These are phyloP conservation scores for Punctularia strigosozonata DNA, from an alignment of 768 basidiomycete genomes.

Conservation along the genomic window DNA sequence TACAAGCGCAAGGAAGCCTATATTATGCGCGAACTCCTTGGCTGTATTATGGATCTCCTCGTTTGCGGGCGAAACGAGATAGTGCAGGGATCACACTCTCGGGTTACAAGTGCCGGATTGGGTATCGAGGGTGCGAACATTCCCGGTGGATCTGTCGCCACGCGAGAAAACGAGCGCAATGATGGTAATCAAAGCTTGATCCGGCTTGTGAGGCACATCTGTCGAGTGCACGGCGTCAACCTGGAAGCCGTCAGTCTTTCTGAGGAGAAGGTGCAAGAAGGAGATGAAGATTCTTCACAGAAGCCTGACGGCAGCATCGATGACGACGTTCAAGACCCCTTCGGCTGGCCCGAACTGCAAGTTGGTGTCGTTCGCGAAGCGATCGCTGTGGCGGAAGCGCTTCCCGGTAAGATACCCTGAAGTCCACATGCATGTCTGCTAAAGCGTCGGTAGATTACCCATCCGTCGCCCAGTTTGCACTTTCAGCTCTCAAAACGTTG, in stretches of 20 bases:
- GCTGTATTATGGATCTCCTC: conserved; percentile 72
- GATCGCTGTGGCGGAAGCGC: conserved; percentile 78
- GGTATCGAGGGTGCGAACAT: conserved; percentile 35
- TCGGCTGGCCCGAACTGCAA: conserved; percentile 94
- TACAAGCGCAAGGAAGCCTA: conserved; percentile 85
- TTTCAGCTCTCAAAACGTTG: conserved; percentile 74
- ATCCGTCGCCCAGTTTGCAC: conserved; percentile 77
- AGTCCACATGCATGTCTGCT: neutral
- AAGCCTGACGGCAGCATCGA: conserved; percentile 31
- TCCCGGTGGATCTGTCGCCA: conserved; percentile 42
- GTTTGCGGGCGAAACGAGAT: conserved; percentile 78
- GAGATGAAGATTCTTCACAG: conserved; percentile 8
- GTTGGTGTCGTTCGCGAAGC: conserved; percentile 90
- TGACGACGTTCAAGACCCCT: conserved; percentile 37
- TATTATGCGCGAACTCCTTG: conserved; percentile 75
- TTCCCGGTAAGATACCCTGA: conserved; percentile 54
- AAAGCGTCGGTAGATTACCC: conserved; percentile 50
- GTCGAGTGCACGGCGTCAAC: conserved; percentile 72
- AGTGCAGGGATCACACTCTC: conserved; percentile 29
- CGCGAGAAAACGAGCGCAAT: conserved; percentile 60
- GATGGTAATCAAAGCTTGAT: conserved; percentile 81
- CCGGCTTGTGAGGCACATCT: conserved; percentile 58
- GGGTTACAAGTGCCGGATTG: conserved; percentile 27
- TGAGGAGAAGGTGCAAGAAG: neutral
- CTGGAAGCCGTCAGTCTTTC: conserved; percentile 53